Evolutionary conservation across 306 rosid genomes (phyloP), one percentile per base, ranked within the genome.

Genomic region (Acmispon strigosus): DNA sequence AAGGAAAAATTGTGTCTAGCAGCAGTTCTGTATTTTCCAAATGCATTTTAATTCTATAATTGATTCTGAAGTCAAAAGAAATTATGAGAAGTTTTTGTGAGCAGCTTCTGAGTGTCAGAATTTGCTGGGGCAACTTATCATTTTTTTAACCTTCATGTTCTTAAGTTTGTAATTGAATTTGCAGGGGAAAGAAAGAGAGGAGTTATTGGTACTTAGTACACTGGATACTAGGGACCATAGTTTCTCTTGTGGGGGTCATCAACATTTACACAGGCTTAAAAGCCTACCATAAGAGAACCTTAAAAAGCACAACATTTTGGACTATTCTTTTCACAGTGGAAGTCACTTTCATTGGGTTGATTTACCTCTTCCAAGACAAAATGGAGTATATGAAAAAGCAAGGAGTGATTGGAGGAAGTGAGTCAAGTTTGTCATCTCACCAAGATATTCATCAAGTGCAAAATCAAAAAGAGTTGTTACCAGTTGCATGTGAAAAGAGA

Each of bases 291-390:
- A 68, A 83, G 73, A 91, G 81, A 79, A 90, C 99, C 12, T 60
- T 70, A 48, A 87, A 69, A 79, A 83, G 91, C 86, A 83, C 89
- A 19, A 48, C 74, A 2, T 75, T 89, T 74, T 94, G 96, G 97
- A 91, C 84, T n/a, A 76, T 91, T 17, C 85, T 94, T 76, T 94
- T 94, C 92, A 86, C 99, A 27, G 70, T 73, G 18, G 76, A 94
- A 76, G 81, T 94, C 80, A 52, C 84, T 77, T 66, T 89, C 82
- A 83, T 89, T 70, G 95, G 85, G 67, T 76, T 86, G 57, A 47
- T 83, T 19, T 94, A 89, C 66, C 90, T 94, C 70, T 74, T 87
- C 45, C 99, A 90, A 80, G 99, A 91, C 88, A 94, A 91, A 85
- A 75, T 84, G 86, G 88, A 84, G 4, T 87, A 89, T 53, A 76